These are phyloP conservation scores for Citrullus colocynthis DNA, from an alignment of 306 rosid species.

Conservation along the genomic window DNA sequence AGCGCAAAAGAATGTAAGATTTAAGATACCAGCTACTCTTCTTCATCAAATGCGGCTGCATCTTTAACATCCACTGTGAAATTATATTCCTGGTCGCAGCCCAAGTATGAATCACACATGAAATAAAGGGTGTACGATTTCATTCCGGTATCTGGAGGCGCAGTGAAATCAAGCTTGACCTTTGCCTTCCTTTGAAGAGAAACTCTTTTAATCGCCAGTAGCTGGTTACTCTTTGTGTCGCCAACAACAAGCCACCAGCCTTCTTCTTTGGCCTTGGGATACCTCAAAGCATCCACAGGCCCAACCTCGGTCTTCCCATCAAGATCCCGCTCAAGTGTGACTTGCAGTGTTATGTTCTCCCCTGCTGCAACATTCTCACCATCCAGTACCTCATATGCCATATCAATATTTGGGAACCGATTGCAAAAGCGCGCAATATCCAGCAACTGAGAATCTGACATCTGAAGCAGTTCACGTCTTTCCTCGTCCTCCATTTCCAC, in stretches of 20 bases:
- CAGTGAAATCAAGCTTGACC: conserved; percentile 62
- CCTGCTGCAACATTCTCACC: conserved; percentile 44
- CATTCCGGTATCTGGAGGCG: conserved; percentile 70
- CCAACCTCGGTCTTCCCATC: conserved; percentile 61
- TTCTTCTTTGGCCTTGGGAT: conserved; percentile 83
- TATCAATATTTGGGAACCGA: conserved; percentile 71
- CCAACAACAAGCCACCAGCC: conserved; percentile 98
- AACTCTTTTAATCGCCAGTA: conserved; percentile 76
- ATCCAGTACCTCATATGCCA: conserved; percentile 58
- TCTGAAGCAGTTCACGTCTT: conserved; percentile 60
- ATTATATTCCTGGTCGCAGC: conserved; percentile 83
- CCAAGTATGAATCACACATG: conserved; percentile 95
- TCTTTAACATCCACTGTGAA: conserved; percentile 55
- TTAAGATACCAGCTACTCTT: not conserved
- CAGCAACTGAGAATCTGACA: conserved; percentile 59
- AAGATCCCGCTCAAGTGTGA: conserved; percentile 65
- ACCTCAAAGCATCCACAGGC: conserved; percentile 62
- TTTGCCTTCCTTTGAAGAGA: conserved; percentile 55
- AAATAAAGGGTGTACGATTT: conserved; percentile 55
- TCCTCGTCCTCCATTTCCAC: conserved; percentile 84
- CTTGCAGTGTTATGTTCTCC: conserved; percentile 46
- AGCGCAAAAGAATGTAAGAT: no score
- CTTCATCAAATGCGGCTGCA: conserved; percentile 30
- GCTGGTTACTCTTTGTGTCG: conserved; percentile 48
- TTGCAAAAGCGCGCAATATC: conserved; percentile 77